Evolutionary conservation across 2,329 filamentous ascomycete species (phyloP).

Genomic region (Colletotrichum camelliae): DNA sequence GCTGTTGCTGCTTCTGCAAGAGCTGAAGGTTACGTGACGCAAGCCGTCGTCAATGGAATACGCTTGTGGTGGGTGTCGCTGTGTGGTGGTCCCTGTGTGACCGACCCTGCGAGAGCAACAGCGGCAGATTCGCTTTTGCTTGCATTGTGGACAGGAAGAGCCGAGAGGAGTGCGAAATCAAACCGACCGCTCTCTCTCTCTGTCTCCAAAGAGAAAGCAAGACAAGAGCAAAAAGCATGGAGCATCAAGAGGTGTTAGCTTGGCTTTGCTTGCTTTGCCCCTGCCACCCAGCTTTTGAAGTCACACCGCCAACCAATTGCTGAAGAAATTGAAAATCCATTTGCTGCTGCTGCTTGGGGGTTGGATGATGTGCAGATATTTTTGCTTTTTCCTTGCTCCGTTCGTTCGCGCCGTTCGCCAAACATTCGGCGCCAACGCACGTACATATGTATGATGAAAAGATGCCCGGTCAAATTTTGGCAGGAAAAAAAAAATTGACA

Average conservation of each 20-base stretch:
- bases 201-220: not conserved
- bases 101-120: not conserved
- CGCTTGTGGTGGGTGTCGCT: conserved; percentile 13
- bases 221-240: not conserved
- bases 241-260: not conserved
- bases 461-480: not conserved
- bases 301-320: not conserved
- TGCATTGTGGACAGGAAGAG: not conserved
- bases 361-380: not conserved
- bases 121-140: not conserved
- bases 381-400: not conserved
- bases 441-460: not conserved
- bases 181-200: not conserved
- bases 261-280: not conserved
- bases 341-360: not conserved
- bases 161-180: not conserved
- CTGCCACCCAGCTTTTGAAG: not conserved
- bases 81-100: not conserved
- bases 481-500: not conserved
- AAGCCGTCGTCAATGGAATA: conserved; percentile 15
- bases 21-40: conserved; percentile 14
- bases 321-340: not conserved
- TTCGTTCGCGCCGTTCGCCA: conserved; percentile 12
- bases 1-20: not conserved
- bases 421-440: not conserved